Evolutionary conservation across 2,329 filamentous ascomycete genomes (phyloP), one percentile per base, ranked within the genome.

Genomic region (Talaromyces funiculosus): DNA sequence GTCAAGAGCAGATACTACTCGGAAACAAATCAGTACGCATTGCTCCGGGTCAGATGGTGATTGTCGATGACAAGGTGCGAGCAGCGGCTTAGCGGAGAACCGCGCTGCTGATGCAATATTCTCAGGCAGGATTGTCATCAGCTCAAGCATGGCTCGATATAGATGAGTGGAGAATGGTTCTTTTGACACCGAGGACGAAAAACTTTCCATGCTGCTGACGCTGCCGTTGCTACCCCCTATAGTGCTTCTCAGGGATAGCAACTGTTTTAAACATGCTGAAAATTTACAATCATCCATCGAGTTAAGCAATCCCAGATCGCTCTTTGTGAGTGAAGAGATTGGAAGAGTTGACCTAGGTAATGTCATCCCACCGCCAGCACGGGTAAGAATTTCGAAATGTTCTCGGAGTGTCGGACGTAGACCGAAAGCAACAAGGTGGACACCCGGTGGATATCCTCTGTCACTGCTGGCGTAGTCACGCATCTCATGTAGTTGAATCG

Each of bases 301-400:
- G 22, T 71, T 67, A n/a, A 79, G 62, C n/a, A 87, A 80, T 1
- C 81, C 78, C 8, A 81, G 62, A 51, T 89, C 85, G 71, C 80
- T 81, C 3, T 78, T 67, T 53, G 85, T 80, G 1, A 90, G 75
- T 0, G 74, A 74, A 12, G 80, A 75, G 6, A 84, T 69, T 0
- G 82, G 78, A 61, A 90, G 69, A 18, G 80, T 78, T 47, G 83
- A 76, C 14, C 54, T 43, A 18, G 59, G 59, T 12, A 61, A 53
- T 20, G 24, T 29, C 26, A 1, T 85, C 20, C 81, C 80, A 6
- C 80, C 77, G 6, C 79, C 77, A 47, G 79, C 82, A 55, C 80
- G 78, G 18, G 86, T 86, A 14, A 89, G 75, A 5, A 90, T 78
- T 63, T 89, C 84, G 63, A 88, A 89, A 6, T 84, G 84, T 60